Conservation (phyloP, 2,329 filamentous ascomycete genomes). For the Thielaviopsis musarum region DNA sequence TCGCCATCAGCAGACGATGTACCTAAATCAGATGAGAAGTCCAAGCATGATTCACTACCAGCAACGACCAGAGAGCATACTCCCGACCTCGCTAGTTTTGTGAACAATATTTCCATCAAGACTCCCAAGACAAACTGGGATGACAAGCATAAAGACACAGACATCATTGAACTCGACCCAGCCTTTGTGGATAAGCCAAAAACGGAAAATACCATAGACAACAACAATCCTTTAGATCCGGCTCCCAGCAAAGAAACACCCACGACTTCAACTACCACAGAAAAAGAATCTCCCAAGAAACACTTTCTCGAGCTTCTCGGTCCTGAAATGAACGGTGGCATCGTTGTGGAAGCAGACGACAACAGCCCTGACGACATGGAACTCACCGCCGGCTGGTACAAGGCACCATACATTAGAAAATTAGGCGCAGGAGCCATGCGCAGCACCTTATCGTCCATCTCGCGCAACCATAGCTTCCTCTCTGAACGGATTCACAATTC, state of each 20-base stretch:
- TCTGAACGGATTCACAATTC: background rate
- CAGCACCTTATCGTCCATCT: background rate
- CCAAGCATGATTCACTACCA: background rate
- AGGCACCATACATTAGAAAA: background rate
- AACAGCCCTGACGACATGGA: background rate
- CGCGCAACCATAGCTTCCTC: background rate
- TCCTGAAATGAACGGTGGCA: background rate
- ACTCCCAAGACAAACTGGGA: background rate
- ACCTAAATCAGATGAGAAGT: background rate
- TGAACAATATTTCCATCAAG: background rate
- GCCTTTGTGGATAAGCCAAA: background rate
- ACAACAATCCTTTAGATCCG: no score
- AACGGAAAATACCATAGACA: background rate
- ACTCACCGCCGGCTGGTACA: background rate
- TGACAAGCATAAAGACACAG: no score
- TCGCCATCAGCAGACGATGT: background rate
- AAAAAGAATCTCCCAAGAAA: background rate
- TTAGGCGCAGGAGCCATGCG: background rate
- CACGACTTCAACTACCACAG: background rate
- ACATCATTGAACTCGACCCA: background rate
- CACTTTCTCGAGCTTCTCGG: background rate
- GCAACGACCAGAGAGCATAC: background rate
- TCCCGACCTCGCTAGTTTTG: background rate
- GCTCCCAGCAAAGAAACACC: background rate
- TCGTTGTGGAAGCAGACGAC: slow-evolving; percentile 2